These are phyloP conservation scores for Nannochloropsis oceanica DNA, from an alignment of 108 stramenopile species.

Conservation along the genomic window DNA sequence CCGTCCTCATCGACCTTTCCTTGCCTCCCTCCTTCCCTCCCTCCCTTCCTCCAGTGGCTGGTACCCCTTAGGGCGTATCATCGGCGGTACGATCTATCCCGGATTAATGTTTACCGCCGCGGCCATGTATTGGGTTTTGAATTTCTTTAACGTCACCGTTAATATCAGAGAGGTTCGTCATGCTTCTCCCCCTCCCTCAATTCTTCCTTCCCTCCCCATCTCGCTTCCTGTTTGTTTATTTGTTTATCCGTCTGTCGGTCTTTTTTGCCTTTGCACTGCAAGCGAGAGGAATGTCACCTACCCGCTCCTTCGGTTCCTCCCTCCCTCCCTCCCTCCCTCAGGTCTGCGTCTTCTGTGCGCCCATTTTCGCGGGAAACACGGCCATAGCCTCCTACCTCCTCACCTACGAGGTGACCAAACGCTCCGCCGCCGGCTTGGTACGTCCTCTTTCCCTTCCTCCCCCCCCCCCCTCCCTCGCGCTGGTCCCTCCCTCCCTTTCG, in stretches of 20 bases:
- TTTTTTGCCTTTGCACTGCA: neutral
- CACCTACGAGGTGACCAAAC: conserved; percentile 29
- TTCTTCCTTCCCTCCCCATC: neutral
- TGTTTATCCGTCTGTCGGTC: no score
- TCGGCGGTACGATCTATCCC: conserved; percentile 95
- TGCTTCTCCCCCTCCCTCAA: no score
- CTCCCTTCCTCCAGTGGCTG: no score
- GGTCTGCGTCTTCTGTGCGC: conserved; percentile 37
- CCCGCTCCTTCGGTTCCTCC: neutral
- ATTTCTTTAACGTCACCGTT: conserved; percentile 35
- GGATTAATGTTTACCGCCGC: conserved; percentile 91
- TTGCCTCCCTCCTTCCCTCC: no score
- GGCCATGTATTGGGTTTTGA: conserved; percentile 46
- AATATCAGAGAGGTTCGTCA: conserved; percentile 42
- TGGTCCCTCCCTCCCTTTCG: no score
- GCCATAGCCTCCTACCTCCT: conserved; percentile 38
- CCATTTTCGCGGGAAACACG: conserved; percentile 36
- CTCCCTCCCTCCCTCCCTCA: neutral
- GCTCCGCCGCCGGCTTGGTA: neutral
- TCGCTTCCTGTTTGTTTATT: neutral
- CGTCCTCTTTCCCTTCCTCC: neutral
- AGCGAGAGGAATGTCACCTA: neutral
- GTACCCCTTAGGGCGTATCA: conserved; percentile 94
- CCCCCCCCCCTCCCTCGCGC: neutral
- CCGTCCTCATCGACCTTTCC: no score